phyloP scores from a whole-genome alignment of 163 green algal species.

The Scenedesmus sp. region DNA sequence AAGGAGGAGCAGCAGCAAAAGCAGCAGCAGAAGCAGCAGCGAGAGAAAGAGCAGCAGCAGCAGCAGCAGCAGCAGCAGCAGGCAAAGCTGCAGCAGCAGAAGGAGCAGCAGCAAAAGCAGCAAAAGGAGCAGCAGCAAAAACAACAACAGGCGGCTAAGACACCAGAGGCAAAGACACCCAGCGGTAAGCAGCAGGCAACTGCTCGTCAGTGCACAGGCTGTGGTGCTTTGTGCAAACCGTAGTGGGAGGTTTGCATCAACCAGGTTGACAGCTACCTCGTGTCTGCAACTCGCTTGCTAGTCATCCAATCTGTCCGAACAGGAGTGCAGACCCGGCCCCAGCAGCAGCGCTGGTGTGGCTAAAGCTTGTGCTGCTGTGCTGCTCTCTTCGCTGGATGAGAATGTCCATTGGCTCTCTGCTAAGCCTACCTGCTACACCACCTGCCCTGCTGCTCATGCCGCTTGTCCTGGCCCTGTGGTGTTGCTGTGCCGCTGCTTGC shows the following conservation, averaged over 20 bases:
- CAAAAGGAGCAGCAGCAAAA: conserved; percentile 32
- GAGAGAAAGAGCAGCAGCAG: not conserved
- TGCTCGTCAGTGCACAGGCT: not conserved
- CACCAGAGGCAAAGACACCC: not conserved
- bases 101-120: conserved; percentile 45
- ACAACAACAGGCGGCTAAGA: conserved; percentile 30
- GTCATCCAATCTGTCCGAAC: too few relatives aligned
- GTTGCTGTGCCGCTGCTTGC: not conserved
- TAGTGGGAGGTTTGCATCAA: too few relatives aligned
- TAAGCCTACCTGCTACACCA: too few relatives aligned
- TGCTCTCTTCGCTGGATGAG: not conserved
- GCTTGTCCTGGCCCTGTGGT: not conserved
- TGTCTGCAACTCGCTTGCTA: too few relatives aligned
- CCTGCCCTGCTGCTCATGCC: not conserved
- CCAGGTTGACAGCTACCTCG: too few relatives aligned
- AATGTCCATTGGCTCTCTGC: too few relatives aligned
- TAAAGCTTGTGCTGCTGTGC: not conserved
- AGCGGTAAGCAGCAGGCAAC: not conserved
- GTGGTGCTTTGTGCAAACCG: not conserved
- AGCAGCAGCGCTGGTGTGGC: too few relatives aligned
- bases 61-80: conserved; percentile 47
- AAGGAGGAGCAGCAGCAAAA: conserved; percentile 29
- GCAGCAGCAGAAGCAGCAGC: conserved; percentile 20
- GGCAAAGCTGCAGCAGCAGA: conserved; percentile 56
- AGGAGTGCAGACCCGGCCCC: too few relatives aligned